Evolutionary conservation across 2,329 filamentous ascomycete species (phyloP), one percentile per base, ranked within the genome.

Genomic region (Chaetomium strumarium): DNA sequence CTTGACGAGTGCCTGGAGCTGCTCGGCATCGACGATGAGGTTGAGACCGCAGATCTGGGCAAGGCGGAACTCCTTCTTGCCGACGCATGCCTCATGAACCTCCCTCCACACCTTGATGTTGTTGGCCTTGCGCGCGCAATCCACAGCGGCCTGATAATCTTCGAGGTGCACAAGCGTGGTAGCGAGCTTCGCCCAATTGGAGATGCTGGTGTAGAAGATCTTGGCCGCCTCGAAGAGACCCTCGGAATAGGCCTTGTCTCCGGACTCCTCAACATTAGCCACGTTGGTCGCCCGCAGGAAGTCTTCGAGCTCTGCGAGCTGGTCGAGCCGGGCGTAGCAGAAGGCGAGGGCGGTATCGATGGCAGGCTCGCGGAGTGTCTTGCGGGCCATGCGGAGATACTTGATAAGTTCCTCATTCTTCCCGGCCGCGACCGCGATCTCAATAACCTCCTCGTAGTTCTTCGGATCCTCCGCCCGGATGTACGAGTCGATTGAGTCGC

Each of bases 91-190:
- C 67, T 90, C 87, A 73, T 97, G 95, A 62, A 99, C 93, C 72
- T 99, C 89, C 74, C 93, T 95, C 93, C 93, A 99, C 48, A 99
- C 93, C 77, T 95, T 96, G 72, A 96, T 91, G 72, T 90, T 97
- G 78, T 97, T 99, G 64, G 93, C 93, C 75, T 99, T 97, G 69
- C 93, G 88, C 24, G 95, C 93, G 66, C 90, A 96, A 70, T 99
- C 93, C 39, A 99, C 93, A 42, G 93, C 93, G 62, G 90, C 90
- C 72, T 99, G 95, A 75, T 99, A 97, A 63, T 99, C 93, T 60
- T 85, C 87, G 7, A 99, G 83, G 70, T 97, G 90, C n/a, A 99
- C 93, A 55, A 97, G 81, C 11, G 93, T 99, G 11, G 93, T 97
- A 13, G 93, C 91, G 64, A 99, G 84, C 78, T 99, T 99, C 51